Evolutionary conservation across 2,329 filamentous ascomycete species (phyloP).

Genomic region (Scopulariopsis brevicaulis): DNA sequence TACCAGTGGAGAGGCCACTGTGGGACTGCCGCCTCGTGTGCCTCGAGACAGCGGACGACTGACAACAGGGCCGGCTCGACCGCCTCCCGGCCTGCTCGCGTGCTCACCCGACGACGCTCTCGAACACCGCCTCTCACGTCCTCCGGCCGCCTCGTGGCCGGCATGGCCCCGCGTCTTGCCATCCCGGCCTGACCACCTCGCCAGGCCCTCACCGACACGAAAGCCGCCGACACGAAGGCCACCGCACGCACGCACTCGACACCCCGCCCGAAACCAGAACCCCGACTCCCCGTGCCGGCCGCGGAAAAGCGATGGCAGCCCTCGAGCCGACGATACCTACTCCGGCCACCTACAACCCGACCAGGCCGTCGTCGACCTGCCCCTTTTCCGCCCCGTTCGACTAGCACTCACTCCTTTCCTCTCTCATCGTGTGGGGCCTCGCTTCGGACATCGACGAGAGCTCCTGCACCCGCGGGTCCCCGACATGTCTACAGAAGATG

Average conservation of each 20-base stretch:
- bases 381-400: not conserved
- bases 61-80: not conserved
- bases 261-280: not conserved
- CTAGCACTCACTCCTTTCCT: not conserved
- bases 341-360: not conserved
- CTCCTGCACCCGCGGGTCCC: not conserved
- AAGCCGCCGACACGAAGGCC: not conserved
- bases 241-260: not conserved
- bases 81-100: not conserved
- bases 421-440: not conserved
- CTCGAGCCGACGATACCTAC: not conserved
- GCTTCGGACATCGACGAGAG: not conserved
- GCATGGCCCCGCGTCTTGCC: not conserved
- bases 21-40: not conserved
- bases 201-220: not conserved
- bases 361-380: not conserved
- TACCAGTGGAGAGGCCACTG: not conserved
- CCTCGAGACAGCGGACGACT: not conserved
- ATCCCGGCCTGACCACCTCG: not conserved
- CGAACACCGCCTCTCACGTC: not conserved
- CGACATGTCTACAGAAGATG: constrained; percentile 4
- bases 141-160: not conserved
- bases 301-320: not conserved
- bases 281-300: not conserved
- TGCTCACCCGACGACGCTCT: not conserved